Base-by-base conservation (phyloP, 345 rosid genomes). In the Aquilaria malaccensis region DNA sequence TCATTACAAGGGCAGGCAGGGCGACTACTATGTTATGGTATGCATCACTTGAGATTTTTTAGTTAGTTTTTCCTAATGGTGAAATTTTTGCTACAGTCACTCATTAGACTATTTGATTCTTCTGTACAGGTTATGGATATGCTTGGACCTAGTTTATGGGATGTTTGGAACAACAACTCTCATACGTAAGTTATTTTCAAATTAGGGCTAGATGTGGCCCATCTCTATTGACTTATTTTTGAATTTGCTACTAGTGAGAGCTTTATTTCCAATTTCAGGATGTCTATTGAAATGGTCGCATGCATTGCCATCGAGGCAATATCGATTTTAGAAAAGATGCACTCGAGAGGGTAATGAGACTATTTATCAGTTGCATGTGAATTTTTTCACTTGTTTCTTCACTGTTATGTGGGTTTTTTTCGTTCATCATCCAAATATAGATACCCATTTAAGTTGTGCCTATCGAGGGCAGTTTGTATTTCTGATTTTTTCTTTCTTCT, bases 231-330 rank as follows among this genome's bases (percentile, higher is more conserved):
- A 32, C 33, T 55, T 58, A 54, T 61, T 60, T 12, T 49, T 54
- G n/a, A 53, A 15, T 54, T 14, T 58, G 45, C 61, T 71, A 37
- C 45, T 47, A 32, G 33, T 46, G 15, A 11, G 45, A 59, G 45
- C 56, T 64, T 58, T 41, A 63, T 37, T 46, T 68, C 52, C 48
- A 41, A 33, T 67, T 62, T 30, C 82, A 91, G 96, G 82, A 79
- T 88, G 90, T 83, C 95, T 32, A 72, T 81, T 33, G 95, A 83
- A 67, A 86, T 84, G 94, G 95, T 91, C 51, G 95, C 98, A 13
- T 88, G 96, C 72, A 86, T 91, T 75, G 96, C 98, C 9, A 85
- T 88, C 12, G 96, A 91, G 76, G 89, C 91, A 37, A 84, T 91
- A 65, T 91, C 98, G 56, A 91, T 88, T 59, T 75, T 91, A 7